Conservation (phyloP, 2,329 filamentous ascomycete genomes). For the Penicillium sp. region DNA sequence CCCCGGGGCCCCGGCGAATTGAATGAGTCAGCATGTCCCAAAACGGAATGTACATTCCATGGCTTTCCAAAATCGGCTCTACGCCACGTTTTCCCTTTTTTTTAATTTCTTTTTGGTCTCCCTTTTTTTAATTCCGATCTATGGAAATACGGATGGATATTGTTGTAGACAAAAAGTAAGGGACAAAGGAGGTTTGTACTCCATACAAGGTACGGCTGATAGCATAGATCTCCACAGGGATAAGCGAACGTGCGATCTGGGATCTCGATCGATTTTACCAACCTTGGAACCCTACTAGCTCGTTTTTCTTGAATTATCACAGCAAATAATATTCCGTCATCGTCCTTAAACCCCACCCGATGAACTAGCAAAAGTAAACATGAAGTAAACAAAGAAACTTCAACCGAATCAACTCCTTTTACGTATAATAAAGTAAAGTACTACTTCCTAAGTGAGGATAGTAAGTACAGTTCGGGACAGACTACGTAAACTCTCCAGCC, state of each 20-base stretch:
- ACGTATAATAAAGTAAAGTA: background rate
- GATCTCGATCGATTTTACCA: slow-evolving; percentile 16
- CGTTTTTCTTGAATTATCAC: slow-evolving; percentile 2
- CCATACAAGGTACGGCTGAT: background rate
- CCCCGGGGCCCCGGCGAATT: background rate
- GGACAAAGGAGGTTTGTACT: background rate
- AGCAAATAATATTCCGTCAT: background rate
- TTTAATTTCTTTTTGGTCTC: background rate
- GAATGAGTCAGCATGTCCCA: background rate
- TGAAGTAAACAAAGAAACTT: background rate
- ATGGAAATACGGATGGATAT: background rate
- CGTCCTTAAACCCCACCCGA: background rate
- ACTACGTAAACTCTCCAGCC: background rate
- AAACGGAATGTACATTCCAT: background rate
- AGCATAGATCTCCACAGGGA: slow-evolving; percentile 17
- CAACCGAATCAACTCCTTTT: background rate
- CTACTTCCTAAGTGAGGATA: background rate
- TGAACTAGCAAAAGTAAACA: background rate
- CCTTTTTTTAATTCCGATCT: background rate
- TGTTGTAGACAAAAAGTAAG: no score
- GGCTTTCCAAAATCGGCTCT: background rate
- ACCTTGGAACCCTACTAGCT: slow-evolving; percentile 17
- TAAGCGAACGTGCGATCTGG: slow-evolving; percentile 12
- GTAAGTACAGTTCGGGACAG: background rate
- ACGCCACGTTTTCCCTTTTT: background rate